Conservation (phyloP, 1,284 basidiomycete species). For the Coriolopsis trogii region DNA sequence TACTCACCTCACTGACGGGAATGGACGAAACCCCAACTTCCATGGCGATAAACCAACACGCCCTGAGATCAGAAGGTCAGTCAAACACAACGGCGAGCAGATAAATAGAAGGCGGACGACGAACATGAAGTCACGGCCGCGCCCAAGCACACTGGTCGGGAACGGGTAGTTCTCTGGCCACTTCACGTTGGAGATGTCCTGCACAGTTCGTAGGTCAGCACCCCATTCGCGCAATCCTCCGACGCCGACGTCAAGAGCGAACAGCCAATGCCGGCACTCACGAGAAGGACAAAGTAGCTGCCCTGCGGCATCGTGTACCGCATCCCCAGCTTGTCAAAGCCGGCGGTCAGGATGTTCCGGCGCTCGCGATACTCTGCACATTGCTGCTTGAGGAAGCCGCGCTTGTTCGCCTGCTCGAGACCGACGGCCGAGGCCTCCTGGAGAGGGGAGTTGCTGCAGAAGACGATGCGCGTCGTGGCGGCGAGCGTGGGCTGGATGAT, state of each 20-base stretch:
- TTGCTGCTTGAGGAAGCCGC: conserved; percentile 84
- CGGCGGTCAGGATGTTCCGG: conserved; percentile 70
- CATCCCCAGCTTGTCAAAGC: conserved; percentile 86
- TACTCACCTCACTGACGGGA: conserved; percentile 86
- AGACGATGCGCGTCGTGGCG: conserved; percentile 92
- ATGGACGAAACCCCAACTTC: conserved; percentile 91
- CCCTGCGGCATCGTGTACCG: conserved; percentile 90
- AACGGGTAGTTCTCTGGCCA: conserved; percentile 87
- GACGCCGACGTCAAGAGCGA: not conserved
- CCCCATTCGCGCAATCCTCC: not conserved
- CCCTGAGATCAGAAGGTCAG: conserved; percentile 44
- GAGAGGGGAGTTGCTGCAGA: conserved; percentile 90
- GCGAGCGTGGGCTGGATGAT: conserved; percentile 89
- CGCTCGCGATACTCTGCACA: conserved; percentile 81
- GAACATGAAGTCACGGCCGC: conserved; percentile 87
- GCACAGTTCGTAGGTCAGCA: not conserved
- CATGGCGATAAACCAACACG: conserved; percentile 90
- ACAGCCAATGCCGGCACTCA: conserved; percentile 37
- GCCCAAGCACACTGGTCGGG: conserved; percentile 74
- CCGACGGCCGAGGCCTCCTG: conserved; percentile 93
- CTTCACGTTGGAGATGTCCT: conserved; percentile 83
- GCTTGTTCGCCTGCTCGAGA: conserved; percentile 73
- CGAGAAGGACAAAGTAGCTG: conserved; percentile 88
- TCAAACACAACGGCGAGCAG: not conserved
- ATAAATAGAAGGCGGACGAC: conserved; percentile 33